Conservation (phyloP, 1,284 basidiomycete genomes). For the Trichosporon faecale region DNA sequence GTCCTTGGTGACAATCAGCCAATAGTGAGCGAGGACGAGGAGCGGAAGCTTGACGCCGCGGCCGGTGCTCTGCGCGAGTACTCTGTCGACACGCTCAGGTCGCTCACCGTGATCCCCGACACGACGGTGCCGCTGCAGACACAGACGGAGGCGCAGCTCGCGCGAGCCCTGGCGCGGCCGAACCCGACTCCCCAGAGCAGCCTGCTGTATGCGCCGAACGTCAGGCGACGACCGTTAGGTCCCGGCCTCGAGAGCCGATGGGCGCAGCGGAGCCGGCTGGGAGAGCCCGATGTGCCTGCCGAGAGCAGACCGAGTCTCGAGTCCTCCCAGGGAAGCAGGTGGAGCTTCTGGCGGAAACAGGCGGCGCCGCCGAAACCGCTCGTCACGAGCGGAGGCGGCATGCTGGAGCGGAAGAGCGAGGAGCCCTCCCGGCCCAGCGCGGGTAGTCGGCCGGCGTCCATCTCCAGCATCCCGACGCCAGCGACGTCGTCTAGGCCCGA, state of each 20-base stretch:
- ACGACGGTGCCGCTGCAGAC: constrained; percentile 45
- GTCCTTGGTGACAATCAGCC: constrained; percentile 32
- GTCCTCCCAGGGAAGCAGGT: constrained; percentile 28
- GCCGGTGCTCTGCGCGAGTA: constrained; percentile 30
- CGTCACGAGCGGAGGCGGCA: constrained; percentile 47
- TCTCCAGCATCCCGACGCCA: constrained; percentile 2
- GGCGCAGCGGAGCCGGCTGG: constrained; percentile 42
- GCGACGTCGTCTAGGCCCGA: not conserved
- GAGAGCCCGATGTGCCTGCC: constrained; percentile 39
- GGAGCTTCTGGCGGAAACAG: constrained; percentile 48
- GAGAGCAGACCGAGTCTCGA: constrained; percentile 19
- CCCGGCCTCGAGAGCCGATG: constrained; percentile 31
- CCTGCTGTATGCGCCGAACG: constrained; percentile 33
- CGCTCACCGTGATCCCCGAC: constrained; percentile 34
- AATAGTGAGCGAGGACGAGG: constrained; percentile 30
- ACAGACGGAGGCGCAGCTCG: constrained; percentile 41
- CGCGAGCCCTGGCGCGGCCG: constrained; percentile 39
- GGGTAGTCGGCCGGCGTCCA: not conserved
- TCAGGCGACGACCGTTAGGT: constrained; percentile 17
- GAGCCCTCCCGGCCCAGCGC: not conserved
- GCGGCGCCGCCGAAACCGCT: constrained; percentile 37
- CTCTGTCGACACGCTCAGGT: constrained; percentile 27
- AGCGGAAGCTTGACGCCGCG: constrained; percentile 28
- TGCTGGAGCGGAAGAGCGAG: constrained; percentile 45
- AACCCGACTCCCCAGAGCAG: constrained; percentile 42